Conservation (phyloP, 2,329 filamentous ascomycete genomes). For the Scytalidium sp. region DNA sequence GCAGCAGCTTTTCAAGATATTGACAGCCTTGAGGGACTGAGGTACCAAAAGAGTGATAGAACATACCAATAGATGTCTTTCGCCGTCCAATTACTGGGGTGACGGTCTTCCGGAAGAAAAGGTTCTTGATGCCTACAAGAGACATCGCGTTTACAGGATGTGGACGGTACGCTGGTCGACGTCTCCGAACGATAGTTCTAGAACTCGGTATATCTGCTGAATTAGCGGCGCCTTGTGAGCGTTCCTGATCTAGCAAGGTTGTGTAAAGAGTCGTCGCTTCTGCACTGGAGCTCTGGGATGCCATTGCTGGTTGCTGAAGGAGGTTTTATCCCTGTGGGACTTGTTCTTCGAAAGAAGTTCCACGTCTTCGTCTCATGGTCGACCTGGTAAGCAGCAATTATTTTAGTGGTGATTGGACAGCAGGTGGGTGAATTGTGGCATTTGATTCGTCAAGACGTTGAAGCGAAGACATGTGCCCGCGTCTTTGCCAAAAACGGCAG, state of each 20-base stretch:
- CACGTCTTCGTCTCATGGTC: neutral
- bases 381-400: conserved; percentile 6
- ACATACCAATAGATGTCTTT: neutral
- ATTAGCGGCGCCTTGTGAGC: neutral
- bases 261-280: neutral
- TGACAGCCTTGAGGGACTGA: too few relatives aligned
- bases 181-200: conserved; percentile 11
- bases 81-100: conserved; percentile 11
- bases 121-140: conserved; percentile 26
- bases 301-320: neutral
- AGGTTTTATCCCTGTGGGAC: neutral
- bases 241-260: neutral
- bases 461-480: neutral
- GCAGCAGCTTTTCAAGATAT: neutral
- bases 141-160: conserved; percentile 22
- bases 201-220: conserved; percentile 1
- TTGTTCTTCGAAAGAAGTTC: neutral
- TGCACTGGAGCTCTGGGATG: neutral
- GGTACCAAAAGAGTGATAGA: neutral
- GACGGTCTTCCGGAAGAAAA: conserved; percentile 23
- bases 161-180: conserved; percentile 5
- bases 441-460: neutral
- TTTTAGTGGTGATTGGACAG: conserved; percentile 9
- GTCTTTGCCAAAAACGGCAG: neutral
- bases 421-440: conserved; percentile 10